These are phyloP conservation scores for Penicillium sclerotiorum DNA, from an alignment of 2,329 filamentous ascomycete genomes.

Conservation along the genomic window DNA sequence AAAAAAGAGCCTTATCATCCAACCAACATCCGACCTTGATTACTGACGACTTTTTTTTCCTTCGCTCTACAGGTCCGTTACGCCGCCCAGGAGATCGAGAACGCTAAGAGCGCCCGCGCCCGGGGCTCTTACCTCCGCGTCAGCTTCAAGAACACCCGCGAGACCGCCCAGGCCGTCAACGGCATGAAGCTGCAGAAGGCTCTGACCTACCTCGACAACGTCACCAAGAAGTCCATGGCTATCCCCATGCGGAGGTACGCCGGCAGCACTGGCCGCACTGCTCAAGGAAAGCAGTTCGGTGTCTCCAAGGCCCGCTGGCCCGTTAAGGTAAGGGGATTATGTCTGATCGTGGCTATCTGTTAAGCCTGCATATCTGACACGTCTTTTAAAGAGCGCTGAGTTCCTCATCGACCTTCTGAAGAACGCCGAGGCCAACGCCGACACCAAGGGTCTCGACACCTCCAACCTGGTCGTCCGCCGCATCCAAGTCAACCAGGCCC, in stretches of 20 bases:
- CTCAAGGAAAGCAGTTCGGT: constrained; percentile 99
- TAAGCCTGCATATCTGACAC: too few relatives aligned
- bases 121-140: constrained; percentile 99
- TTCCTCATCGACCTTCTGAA: constrained; percentile 96
- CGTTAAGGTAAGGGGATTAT: too few relatives aligned
- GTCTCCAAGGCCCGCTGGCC: constrained; percentile 98
- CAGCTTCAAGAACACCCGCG: constrained; percentile 99
- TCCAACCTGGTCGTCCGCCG: constrained; percentile 98
- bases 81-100: constrained; percentile 84
- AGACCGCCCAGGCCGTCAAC: constrained; percentile 99
- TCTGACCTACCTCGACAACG: constrained; percentile 96
- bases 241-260: constrained; percentile 98
- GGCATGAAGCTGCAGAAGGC: constrained; percentile 97
- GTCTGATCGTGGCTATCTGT: too few relatives aligned
- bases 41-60: constrained; percentile 34
- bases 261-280: constrained; percentile 90
- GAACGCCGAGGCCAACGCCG: constrained; percentile 96
- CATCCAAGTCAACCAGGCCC: constrained; percentile 99
- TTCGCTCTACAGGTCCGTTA: constrained; percentile 75
- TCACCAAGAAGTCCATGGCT: constrained; percentile 94
- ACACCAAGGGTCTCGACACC: constrained; percentile 96
- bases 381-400: too few relatives aligned
- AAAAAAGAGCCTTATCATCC: constrained; percentile 9
- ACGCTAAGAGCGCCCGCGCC: constrained; percentile 93
- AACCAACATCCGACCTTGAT: constrained; percentile 20